phyloP scores from a whole-genome alignment of 2,329 filamentous ascomycete genomes.

The Fusarium metavorans region DNA sequence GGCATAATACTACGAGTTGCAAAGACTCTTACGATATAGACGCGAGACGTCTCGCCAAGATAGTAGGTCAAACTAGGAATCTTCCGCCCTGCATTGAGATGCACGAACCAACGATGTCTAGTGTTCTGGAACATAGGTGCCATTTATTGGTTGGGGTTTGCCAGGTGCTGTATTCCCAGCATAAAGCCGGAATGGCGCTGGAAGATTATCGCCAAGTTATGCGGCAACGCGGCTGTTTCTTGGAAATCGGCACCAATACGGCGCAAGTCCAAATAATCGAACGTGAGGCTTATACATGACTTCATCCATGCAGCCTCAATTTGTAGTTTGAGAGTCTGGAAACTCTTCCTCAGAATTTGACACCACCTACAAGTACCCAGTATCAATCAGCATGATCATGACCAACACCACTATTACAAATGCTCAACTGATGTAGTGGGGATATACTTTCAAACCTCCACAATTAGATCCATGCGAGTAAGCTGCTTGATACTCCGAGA shows the following conservation, averaged over 20 bases:
- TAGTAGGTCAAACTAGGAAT: slow-evolving; percentile 5
- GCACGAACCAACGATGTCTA: slow-evolving; percentile 17
- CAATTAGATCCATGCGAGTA: background rate
- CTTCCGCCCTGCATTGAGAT: slow-evolving; percentile 15
- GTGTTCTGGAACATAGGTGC: background rate
- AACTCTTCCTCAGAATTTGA: background rate
- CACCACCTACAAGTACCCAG: background rate
- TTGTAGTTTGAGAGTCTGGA: background rate
- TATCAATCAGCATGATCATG: background rate
- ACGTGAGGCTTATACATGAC: background rate
- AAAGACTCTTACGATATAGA: slow-evolving; percentile 11
- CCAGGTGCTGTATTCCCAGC: slow-evolving; percentile 3
- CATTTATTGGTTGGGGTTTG: background rate
- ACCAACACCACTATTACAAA: slow-evolving; percentile 1
- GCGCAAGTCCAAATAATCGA: background rate
- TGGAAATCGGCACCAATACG: background rate
- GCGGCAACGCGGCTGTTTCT: background rate
- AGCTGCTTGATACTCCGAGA: background rate
- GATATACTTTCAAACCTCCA: slow-evolving; percentile 1
- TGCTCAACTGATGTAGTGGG: background rate
- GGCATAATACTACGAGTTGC: slow-evolving; percentile 1
- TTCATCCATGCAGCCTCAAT: slow-evolving; percentile 5
- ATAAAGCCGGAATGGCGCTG: background rate
- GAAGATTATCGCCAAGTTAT: slow-evolving; percentile 12
- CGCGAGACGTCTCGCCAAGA: background rate